Conservation (phyloP, 179 eudicot genomes). For the Silene vulgaris region DNA sequence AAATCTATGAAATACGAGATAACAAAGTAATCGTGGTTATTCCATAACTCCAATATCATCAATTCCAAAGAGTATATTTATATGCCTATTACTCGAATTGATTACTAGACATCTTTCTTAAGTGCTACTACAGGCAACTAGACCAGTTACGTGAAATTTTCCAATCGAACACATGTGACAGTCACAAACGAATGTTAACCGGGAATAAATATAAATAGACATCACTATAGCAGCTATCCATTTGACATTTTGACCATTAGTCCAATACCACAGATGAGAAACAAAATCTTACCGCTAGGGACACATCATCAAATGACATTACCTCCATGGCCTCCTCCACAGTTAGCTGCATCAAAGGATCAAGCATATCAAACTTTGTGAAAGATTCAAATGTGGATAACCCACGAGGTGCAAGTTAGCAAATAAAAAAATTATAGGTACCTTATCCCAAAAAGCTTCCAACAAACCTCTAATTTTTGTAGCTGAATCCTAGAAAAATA, state of each 20-base stretch:
- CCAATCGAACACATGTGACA: neutral
- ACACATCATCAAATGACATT: slow-evolving; percentile 52
- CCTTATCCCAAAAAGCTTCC: slow-evolving; percentile 94
- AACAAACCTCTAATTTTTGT: slow-evolving; percentile 56
- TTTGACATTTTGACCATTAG: neutral
- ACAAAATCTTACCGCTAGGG: slow-evolving; percentile 55
- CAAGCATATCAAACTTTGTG: slow-evolving; percentile 1
- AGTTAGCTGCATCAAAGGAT: slow-evolving; percentile 52
- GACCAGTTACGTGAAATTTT: neutral
- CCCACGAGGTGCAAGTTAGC: slow-evolving; percentile 9
- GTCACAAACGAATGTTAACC: too few species aligned
- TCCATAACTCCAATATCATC: neutral
- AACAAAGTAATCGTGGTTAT: neutral
- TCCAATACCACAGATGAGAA: slow-evolving; percentile 11
- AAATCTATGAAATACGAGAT: neutral
- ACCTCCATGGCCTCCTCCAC: slow-evolving; percentile 59
- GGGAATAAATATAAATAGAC: too few species aligned
- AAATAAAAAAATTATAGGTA: slow-evolving; percentile 21
- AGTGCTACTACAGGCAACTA: too few species aligned
- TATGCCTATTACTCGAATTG: too few species aligned
- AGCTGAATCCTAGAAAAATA: slow-evolving; percentile 57
- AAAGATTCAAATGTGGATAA: slow-evolving; percentile 18
- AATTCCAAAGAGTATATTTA: too few species aligned
- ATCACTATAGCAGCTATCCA: neutral
- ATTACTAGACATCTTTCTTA: too few species aligned